Percentiles rank a stretch among this genome's conserved stretches.
phyloP scores from a whole-genome alignment of 768 basidiomycete genomes.

The Phaffia tasmanica region DNA sequence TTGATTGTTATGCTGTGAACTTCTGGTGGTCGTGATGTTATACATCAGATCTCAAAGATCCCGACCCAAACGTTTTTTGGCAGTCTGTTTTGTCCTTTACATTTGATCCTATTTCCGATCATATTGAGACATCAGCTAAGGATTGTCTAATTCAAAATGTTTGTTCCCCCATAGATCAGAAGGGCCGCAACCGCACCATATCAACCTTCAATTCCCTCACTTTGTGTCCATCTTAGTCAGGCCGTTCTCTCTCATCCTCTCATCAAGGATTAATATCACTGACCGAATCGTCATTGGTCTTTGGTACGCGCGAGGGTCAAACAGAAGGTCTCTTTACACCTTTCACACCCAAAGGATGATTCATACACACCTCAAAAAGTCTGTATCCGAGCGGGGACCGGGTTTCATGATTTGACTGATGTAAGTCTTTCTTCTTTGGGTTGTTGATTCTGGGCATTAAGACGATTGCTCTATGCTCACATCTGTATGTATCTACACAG shows the following conservation, averaged over 20 bases:
- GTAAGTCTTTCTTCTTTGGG: conserved; percentile 43
- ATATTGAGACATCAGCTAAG: not conserved
- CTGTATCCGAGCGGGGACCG: conserved; percentile 82
- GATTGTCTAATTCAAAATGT: not conserved
- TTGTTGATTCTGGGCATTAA: not conserved
- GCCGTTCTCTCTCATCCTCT: conserved; percentile 5
- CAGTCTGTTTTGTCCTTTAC: conserved; percentile 56
- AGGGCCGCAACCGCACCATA: conserved; percentile 92
- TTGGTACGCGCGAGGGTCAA: not conserved
- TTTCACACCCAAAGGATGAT: conserved; percentile 60
- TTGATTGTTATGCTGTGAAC: too few relatives aligned
- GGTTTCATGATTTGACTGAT: conserved; percentile 83
- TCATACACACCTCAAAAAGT: conserved; percentile 93
- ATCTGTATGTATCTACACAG: conserved; percentile 22
- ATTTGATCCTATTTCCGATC: not conserved
- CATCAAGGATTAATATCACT: not conserved
- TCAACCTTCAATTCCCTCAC: conserved; percentile 83
- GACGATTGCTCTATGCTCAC: not conserved
- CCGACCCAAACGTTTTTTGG: conserved; percentile 90
- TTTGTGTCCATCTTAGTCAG: conserved; percentile 76
- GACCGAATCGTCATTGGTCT: not conserved
- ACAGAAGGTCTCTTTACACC: conserved; percentile 76
- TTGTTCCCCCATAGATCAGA: conserved; percentile 44
- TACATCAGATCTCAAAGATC: conserved; percentile 54
- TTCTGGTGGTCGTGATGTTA: too few relatives aligned